phyloP scores from a whole-genome alignment of 306 rosid genomes.

The Rubus parviflorus region DNA sequence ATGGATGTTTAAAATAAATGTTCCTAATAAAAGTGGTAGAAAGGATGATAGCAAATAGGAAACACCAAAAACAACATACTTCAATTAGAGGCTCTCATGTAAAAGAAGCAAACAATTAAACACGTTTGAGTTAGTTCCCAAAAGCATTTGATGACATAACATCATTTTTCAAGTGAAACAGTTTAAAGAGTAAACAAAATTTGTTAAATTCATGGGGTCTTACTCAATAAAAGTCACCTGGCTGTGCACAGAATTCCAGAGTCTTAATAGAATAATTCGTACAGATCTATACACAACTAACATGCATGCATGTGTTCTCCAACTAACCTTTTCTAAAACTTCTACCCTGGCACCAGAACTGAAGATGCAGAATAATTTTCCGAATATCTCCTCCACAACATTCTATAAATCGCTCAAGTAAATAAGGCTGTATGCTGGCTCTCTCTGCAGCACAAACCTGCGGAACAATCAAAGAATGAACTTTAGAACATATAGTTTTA shows the following conservation, averaged over 20 bases:
- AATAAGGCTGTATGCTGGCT: slow-evolving; percentile 43
- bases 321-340: slow-evolving; percentile 48
- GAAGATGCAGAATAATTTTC: slow-evolving; percentile 77
- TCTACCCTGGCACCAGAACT: slow-evolving; percentile 88
- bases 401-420: slow-evolving; percentile 57
- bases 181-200: not conserved
- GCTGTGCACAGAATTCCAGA: not conserved
- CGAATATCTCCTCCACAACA: slow-evolving; percentile 73
- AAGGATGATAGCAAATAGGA: not conserved
- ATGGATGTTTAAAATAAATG: not conserved
- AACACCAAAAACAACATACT: not conserved
- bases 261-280: not conserved
- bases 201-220: not conserved
- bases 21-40: not conserved
- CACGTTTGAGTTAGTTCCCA: not conserved
- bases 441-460: slow-evolving; percentile 80
- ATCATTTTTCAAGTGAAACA: not conserved
- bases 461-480: slow-evolving; percentile 29
- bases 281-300: not conserved
- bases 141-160: not conserved
- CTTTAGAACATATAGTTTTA: slow-evolving; percentile 17
- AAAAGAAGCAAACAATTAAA: slow-evolving; percentile 15
- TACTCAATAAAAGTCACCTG: not conserved
- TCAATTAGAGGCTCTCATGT: not conserved
- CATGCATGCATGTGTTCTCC: not conserved